Percentiles rank a stretch among this genome's conserved stretches.
Evolutionary conservation across 164 flowering plant genomes (phyloP).

Genomic region (Vitis riparia): DNA sequence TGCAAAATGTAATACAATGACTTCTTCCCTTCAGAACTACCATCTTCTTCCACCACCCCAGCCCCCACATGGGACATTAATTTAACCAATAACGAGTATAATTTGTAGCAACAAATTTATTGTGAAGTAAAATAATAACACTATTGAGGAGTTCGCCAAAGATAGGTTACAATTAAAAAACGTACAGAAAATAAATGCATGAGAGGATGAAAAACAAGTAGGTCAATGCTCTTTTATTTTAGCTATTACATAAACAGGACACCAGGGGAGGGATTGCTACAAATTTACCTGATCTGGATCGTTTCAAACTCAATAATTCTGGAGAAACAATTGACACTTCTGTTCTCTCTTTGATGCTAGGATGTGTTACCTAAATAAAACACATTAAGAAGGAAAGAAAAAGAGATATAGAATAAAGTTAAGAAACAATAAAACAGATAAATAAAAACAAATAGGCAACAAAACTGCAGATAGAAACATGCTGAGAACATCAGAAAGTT

Average conservation of each 20-base stretch:
- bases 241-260: background rate
- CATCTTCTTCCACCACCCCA: too few species aligned
- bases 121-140: too few species aligned
- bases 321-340: conserved; percentile 23
- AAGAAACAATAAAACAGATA: background rate
- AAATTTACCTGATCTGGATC: conserved; percentile 55
- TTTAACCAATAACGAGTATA: too few species aligned
- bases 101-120: too few species aligned
- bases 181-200: too few species aligned
- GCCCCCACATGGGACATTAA: too few species aligned
- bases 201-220: too few species aligned
- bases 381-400: background rate
- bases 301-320: conserved; percentile 28
- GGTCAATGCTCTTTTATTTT: too few species aligned
- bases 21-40: too few species aligned
- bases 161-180: too few species aligned
- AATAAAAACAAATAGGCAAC: background rate
- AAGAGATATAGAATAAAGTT: background rate
- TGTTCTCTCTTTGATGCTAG: conserved; percentile 11
- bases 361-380: conserved; percentile 22
- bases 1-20: too few species aligned
- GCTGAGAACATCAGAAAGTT: background rate
- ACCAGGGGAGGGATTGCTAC: background rate
- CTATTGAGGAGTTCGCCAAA: too few species aligned
- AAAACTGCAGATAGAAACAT: background rate